Evolutionary conservation across 192 early-diverging fungal species (phyloP).

Genomic region (Rhizoclosmatium sp.): DNA sequence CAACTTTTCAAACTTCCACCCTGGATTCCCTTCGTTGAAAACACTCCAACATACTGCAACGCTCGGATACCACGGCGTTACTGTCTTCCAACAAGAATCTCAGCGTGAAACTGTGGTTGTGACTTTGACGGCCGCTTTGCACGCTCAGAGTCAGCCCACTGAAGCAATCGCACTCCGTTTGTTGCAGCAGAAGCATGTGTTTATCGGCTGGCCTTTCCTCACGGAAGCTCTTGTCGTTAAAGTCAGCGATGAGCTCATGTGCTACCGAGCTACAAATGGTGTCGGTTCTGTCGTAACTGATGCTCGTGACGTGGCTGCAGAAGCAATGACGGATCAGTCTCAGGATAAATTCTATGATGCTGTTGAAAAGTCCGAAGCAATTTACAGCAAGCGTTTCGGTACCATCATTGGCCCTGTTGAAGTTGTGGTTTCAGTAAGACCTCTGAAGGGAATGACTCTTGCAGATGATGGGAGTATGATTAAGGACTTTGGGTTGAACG

Average conservation of each 20-base stretch:
- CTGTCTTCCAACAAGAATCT: slow-evolving; percentile 86
- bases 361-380: slow-evolving; percentile 64
- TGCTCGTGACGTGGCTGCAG: slow-evolving; percentile 43
- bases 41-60: slow-evolving; percentile 75
- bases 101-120: slow-evolving; percentile 79
- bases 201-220: slow-evolving; percentile 88
- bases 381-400: slow-evolving; percentile 77
- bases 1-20: slow-evolving; percentile 51
- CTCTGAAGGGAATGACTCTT: slow-evolving; percentile 55
- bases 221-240: slow-evolving; percentile 78
- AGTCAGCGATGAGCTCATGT: slow-evolving; percentile 74
- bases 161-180: slow-evolving; percentile 65
- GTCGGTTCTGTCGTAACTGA: slow-evolving; percentile 2
- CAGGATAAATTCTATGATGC: slow-evolving; percentile 65
- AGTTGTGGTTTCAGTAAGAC: slow-evolving; percentile 9
- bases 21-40: slow-evolving; percentile 92
- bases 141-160: slow-evolving; percentile 49
- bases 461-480: slow-evolving; percentile 74
- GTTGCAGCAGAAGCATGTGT: slow-evolving; percentile 65
- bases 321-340: slow-evolving; percentile 49
- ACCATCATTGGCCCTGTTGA: slow-evolving; percentile 75
- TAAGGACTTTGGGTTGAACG: slow-evolving; percentile 67
- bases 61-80: slow-evolving; percentile 81
- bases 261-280: slow-evolving; percentile 59
- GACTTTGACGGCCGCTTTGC: slow-evolving; percentile 61